Percentiles rank a stretch among this genome's conserved stretches.
These are phyloP conservation scores for Hemileccinum impolitum DNA, from an alignment of 768 basidiomycete species.

Conservation along the genomic window DNA sequence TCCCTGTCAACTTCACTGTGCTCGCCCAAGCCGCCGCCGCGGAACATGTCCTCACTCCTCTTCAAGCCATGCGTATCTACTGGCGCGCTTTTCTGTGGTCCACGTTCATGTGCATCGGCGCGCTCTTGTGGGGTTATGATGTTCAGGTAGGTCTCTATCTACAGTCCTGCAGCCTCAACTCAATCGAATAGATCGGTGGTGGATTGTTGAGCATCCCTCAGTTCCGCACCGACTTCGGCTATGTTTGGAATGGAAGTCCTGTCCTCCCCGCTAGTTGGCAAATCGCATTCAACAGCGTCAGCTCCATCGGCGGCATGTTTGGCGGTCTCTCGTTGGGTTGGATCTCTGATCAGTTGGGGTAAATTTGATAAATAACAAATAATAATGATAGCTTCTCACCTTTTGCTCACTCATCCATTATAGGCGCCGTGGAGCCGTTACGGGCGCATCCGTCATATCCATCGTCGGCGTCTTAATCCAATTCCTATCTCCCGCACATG, in stretches of 20 bases:
- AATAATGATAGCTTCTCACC: too few species aligned
- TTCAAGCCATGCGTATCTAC: slow-evolving; percentile 16
- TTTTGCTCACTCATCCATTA: not conserved
- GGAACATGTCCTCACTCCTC: slow-evolving; percentile 17
- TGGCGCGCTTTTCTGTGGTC: slow-evolving; percentile 28
- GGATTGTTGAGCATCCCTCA: slow-evolving; percentile 21
- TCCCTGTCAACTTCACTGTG: slow-evolving; percentile 10
- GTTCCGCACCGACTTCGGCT: slow-evolving; percentile 14
- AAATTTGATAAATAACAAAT: too few species aligned
- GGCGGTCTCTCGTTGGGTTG: slow-evolving; percentile 24
- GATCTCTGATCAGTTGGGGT: slow-evolving; percentile 22
- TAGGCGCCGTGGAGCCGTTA: slow-evolving; percentile 25
- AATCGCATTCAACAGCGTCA: slow-evolving; percentile 25
- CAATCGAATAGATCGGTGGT: slow-evolving; percentile 13
- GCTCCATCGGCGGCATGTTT: slow-evolving; percentile 24
- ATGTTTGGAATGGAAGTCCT: too few species aligned
- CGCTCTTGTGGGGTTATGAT: slow-evolving; percentile 25
- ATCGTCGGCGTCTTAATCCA: slow-evolving; percentile 23
- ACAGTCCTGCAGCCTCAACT: not conserved
- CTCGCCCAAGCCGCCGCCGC: slow-evolving; percentile 21
- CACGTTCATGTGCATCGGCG: slow-evolving; percentile 21
- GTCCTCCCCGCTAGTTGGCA: slow-evolving; percentile 28
- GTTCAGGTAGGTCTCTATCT: slow-evolving; percentile 12
- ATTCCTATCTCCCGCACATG: slow-evolving; percentile 21
- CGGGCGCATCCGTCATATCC: slow-evolving; percentile 19